Evolutionary conservation across 2,329 filamentous ascomycete genomes (phyloP).

Genomic region (Phialophora tarda): DNA sequence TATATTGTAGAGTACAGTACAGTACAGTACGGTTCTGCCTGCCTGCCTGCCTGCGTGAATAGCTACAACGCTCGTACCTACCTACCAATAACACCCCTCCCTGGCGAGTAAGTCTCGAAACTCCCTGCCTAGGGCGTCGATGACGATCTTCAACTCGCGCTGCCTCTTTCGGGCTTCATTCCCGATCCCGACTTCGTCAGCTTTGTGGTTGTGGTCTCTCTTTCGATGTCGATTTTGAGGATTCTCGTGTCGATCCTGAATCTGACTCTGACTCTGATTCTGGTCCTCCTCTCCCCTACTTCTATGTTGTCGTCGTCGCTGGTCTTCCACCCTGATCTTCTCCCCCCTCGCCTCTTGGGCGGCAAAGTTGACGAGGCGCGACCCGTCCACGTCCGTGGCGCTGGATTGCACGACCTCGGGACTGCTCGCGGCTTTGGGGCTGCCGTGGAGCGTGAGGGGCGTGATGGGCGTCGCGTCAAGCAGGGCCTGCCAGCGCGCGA

Average conservation of each 20-base stretch:
- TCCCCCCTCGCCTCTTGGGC: slow-evolving; percentile 42
- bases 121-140: slow-evolving; percentile 49
- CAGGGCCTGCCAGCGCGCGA: slow-evolving; percentile 73
- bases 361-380: slow-evolving; percentile 51
- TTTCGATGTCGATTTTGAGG: no score
- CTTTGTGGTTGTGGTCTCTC: neutral
- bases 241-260: neutral
- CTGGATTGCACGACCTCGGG: slow-evolving; percentile 45
- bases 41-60: no score
- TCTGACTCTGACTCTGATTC: neutral
- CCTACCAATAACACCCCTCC: slow-evolving; percentile 37
- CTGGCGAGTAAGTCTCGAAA: slow-evolving; percentile 48
- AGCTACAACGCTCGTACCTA: neutral
- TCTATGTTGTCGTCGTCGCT: neutral
- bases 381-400: slow-evolving; percentile 39
- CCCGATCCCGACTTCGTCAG: slow-evolving; percentile 34
- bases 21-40: no score
- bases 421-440: slow-evolving; percentile 60
- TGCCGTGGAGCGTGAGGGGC: slow-evolving; percentile 60
- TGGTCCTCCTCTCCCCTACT: neutral
- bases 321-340: slow-evolving; percentile 39
- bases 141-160: slow-evolving; percentile 49
- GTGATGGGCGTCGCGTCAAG: slow-evolving; percentile 73
- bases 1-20: no score
- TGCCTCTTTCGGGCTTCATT: slow-evolving; percentile 26